Percentiles rank a stretch among this genome's conserved stretches.
phyloP scores from a whole-genome alignment of 2,329 filamentous ascomycete genomes.

The Diaporthe sp. region DNA sequence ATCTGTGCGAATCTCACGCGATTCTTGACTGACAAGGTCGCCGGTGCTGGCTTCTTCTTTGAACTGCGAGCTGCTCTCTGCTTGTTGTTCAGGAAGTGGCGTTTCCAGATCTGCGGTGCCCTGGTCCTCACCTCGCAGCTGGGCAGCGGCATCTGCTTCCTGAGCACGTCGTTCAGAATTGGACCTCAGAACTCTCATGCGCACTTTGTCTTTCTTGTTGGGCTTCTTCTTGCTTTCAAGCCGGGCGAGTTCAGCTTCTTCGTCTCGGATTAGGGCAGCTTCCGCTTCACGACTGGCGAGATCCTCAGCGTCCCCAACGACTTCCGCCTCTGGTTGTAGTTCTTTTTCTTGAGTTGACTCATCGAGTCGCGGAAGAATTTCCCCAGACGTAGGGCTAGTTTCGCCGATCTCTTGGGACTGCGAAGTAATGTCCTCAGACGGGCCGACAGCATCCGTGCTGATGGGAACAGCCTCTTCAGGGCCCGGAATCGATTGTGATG shows the following conservation, averaged over 20 bases:
- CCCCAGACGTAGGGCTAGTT: neutral
- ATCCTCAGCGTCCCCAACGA: neutral
- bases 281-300: conserved; percentile 27
- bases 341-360: neutral
- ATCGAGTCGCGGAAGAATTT: neutral
- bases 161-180: conserved; percentile 34
- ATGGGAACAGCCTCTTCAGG: neutral
- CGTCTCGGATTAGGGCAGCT: conserved; percentile 15
- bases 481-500: neutral
- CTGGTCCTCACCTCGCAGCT: neutral
- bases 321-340: neutral
- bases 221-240: conserved; percentile 36
- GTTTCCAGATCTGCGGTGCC: neutral
- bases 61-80: neutral
- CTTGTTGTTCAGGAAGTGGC: neutral
- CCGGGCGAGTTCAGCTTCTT: conserved; percentile 29
- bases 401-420: neutral
- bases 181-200: conserved; percentile 29
- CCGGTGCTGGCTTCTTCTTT: neutral
- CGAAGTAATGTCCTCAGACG: neutral
- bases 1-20: too few relatives aligned
- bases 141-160: conserved; percentile 28
- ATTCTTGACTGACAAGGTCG: neutral
- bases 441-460: neutral
- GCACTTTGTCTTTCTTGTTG: conserved; percentile 36